These are phyloP conservation scores for Fusarium multiceps DNA, from an alignment of 2,329 filamentous ascomycete species.

Conservation along the genomic window DNA sequence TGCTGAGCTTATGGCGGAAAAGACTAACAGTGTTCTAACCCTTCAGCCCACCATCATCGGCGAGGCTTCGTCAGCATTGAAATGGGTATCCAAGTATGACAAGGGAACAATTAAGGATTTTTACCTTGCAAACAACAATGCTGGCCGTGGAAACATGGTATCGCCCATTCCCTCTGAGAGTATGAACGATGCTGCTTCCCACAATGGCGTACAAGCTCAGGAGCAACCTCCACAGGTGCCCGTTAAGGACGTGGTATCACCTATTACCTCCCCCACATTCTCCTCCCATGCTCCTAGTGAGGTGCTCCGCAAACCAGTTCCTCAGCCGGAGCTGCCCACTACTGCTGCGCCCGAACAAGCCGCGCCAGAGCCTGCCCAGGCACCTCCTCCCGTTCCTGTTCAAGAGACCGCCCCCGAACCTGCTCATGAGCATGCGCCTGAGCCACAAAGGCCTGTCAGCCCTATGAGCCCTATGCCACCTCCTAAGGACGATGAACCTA, in stretches of 20 bases:
- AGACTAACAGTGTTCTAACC: conserved; percentile 91
- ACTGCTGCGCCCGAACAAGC: conserved; percentile 9
- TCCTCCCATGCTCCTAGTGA: conserved; percentile 38
- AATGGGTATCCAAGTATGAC: conserved; percentile 96
- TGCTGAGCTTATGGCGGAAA: conserved; percentile 68
- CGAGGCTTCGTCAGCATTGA: conserved; percentile 92
- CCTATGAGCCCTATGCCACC: conserved; percentile 39
- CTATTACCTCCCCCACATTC: conserved; percentile 41
- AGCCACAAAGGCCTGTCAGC: conserved; percentile 23
- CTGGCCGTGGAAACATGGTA: conserved; percentile 71
- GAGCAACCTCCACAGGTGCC: conserved; percentile 56
- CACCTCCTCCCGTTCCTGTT: conserved; percentile 1
- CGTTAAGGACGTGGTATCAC: conserved; percentile 51
- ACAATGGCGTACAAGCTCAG: conserved; percentile 22
- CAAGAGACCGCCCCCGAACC: conserved; percentile 4
- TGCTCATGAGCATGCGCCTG: conserved; percentile 10
- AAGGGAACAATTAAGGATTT: conserved; percentile 85
- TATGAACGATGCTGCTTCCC: conserved; percentile 35
- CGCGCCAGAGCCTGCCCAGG: conserved; percentile 14
- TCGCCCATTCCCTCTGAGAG: conserved; percentile 52
- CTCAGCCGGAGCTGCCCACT: conserved; percentile 8
- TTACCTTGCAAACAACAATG: conserved; percentile 80
- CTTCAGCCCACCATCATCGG: conserved; percentile 85
- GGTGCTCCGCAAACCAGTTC: conserved; percentile 39
- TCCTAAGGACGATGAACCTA: conserved; percentile 41